Evolutionary conservation across 2,329 filamentous ascomycete species (phyloP), one percentile per base, ranked within the genome.

Genomic region (Penicillium sp.): DNA sequence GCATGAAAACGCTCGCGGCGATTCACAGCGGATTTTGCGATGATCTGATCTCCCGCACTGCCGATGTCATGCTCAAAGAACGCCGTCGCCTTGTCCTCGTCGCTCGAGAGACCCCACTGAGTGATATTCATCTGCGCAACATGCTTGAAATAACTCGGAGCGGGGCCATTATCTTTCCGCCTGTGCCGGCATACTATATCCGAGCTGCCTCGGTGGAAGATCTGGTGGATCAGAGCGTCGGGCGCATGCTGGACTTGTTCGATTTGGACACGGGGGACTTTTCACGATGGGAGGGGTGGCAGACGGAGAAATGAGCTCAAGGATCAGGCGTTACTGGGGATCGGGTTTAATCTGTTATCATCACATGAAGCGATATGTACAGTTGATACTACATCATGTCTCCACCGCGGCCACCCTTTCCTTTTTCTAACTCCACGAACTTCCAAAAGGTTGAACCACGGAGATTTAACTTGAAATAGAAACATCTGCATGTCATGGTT

Each of bases 51-150:
- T 69, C 76, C 0, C 68, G 79, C 0, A 75, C 78, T 0, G 80
- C 79, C 2, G 78, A 79, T 56, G 79, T 82, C 1, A 75, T 69
- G 52, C 62, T 82, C 1, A 82, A 82, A 60, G 79, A 82, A 60
- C 55, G 74, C 1, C 56, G 76, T 16, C 64, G 67, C 47, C 61
- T 81, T 0, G 72, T 79, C 0, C 68, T 80, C 1, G 77, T 70
- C 0, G 73, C 71, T 5, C 63, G 79, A 1, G 80, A 82, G 61
- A 80, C 77, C 1, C 78, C 79, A 0, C 63, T 80, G 11, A 81
- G 75, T 55, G 74, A 75, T n/a, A 79, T 81, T 22, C 79, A 82
- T 56, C 45, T 71, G 33, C 55, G 72, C 1, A 81, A 81, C 56
- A 82, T 82, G 79, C 55, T 78, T 29, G 65, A 64, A 13, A 62